Evolutionary conservation across 495 filamentous ascomycete species (phyloP).

Genomic region (Copromyces sp.): DNA sequence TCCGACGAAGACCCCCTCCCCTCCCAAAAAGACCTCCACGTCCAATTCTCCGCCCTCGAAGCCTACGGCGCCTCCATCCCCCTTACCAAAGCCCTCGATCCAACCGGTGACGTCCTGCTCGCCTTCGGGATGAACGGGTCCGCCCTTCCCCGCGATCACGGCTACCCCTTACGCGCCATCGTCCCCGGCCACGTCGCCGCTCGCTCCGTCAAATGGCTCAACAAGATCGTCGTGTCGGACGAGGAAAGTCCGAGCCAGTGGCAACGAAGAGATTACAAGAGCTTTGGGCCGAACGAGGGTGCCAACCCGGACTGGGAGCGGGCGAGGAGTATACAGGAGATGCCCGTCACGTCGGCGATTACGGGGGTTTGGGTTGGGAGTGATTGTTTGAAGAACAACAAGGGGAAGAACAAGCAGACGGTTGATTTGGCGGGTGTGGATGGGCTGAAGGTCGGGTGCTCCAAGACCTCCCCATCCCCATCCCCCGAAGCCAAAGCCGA

Average conservation of each 20-base stretch:
- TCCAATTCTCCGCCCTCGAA: conserved; percentile 49
- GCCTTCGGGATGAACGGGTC: conserved; percentile 51
- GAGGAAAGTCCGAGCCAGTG: conserved; percentile 50
- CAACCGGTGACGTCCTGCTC: conserved; percentile 47
- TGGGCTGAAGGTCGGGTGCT: conserved; percentile 11
- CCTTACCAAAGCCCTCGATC: conserved; percentile 43
- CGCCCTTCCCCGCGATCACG: conserved; percentile 47
- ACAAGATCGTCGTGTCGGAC: conserved; percentile 46
- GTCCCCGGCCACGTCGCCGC: conserved; percentile 53
- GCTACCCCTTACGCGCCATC: conserved; percentile 49
- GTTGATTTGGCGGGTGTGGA: conserved; percentile 12
- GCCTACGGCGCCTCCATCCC: conserved; percentile 53
- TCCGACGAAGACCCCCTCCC: not conserved
- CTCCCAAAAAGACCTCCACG: conserved; percentile 35
- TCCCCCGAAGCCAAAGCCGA: conserved; percentile 4
- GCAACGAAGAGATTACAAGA: conserved; percentile 55
- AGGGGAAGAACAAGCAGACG: not conserved
- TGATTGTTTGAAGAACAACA: conserved; percentile 25
- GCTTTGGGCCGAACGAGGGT: conserved; percentile 46
- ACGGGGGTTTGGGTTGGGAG: conserved; percentile 40
- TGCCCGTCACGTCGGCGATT: conserved; percentile 48
- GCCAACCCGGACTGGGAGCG: conserved; percentile 46
- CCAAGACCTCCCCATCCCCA: conserved; percentile 1
- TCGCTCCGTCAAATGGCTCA: conserved; percentile 57
- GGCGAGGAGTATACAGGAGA: conserved; percentile 47